Conservation (phyloP, 345 rosid species). For the Citrus inodora region DNA sequence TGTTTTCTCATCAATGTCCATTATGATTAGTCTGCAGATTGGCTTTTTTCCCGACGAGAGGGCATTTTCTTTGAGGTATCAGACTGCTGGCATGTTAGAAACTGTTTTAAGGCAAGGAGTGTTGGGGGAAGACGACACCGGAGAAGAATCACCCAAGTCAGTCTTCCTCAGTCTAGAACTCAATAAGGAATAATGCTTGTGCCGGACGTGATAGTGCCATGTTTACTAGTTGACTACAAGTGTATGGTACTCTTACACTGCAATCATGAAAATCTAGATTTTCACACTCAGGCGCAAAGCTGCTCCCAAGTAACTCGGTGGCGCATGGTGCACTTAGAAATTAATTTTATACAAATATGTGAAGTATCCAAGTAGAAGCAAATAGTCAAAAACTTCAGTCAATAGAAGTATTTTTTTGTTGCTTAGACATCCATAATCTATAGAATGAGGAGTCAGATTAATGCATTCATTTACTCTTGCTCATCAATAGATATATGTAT, state of each 20-base stretch:
- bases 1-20: constrained; percentile 41
- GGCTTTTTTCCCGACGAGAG: constrained; percentile 74
- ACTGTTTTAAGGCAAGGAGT: constrained; percentile 82
- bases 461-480: neutral
- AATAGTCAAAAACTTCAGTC: too few species aligned
- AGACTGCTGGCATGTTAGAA: constrained; percentile 89
- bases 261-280: too few species aligned
- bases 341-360: too few species aligned
- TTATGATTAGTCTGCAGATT: constrained; percentile 81
- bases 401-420: neutral
- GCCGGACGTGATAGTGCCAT: too few species aligned
- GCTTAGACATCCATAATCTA: neutral
- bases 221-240: too few species aligned
- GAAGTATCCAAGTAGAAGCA: too few species aligned
- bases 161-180: constrained; percentile 16
- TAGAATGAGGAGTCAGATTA: neutral
- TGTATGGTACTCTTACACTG: too few species aligned
- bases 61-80: constrained; percentile 84
- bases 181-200: too few species aligned
- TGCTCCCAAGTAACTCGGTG: too few species aligned
- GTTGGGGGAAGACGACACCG: constrained; percentile 95
- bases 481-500: neutral
- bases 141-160: constrained; percentile 87
- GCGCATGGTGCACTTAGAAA: too few species aligned
- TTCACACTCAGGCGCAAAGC: too few species aligned